Evolutionary conservation across 306 rosid genomes (phyloP), one percentile per base, ranked within the genome.

Genomic region (Oxytropis ochrocephala): DNA sequence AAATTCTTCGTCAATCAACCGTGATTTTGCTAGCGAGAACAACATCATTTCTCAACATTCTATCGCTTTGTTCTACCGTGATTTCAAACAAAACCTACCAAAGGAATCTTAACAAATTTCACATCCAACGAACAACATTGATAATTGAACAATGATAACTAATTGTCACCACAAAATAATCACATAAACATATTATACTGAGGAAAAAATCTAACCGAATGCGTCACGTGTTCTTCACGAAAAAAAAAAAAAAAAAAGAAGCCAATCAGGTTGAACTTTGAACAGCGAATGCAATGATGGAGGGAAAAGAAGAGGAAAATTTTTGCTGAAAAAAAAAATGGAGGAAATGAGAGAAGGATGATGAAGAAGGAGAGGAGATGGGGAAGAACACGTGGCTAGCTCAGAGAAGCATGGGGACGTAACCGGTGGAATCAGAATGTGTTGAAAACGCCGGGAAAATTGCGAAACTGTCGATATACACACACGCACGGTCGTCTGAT

Each of bases 361-460:
- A 7, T 39, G 53, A 49, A 32, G 38, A 74, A 13, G 52, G 48
- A 44, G 61, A 64, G 35, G 72, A 41, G 53, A 51, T 54, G 54
- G 9, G 63, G 35, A 69, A 69, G 35, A 57, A 74, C 75, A 69
- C 67, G 77, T 73, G 77, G 51, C 71, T 14, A 6, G 3, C 21
- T 35, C 21, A 4, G 75, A 81, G 80, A 69, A 42, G 68, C 36
- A 19, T n/a, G 41, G 54, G 64, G 70, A 74, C 29, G 53, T 57
- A 57, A 18, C 4, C 65, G 19, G 21, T 18, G 21, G 61, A 41
- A 13, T n/a, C n/a, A 19, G 18, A 6, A 12, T 55, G 29, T 56
- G 21, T 42, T 19, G n/a, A 13, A 56, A 24, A 24, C 3, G 1
- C 33, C 32, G 62, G 58, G 35, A 49, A 49, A 17, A 17, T 5